Evolutionary conservation across 2,329 filamentous ascomycete genomes (phyloP), one percentile per base, ranked within the genome.

Genomic region (Stachybotrys elegans): DNA sequence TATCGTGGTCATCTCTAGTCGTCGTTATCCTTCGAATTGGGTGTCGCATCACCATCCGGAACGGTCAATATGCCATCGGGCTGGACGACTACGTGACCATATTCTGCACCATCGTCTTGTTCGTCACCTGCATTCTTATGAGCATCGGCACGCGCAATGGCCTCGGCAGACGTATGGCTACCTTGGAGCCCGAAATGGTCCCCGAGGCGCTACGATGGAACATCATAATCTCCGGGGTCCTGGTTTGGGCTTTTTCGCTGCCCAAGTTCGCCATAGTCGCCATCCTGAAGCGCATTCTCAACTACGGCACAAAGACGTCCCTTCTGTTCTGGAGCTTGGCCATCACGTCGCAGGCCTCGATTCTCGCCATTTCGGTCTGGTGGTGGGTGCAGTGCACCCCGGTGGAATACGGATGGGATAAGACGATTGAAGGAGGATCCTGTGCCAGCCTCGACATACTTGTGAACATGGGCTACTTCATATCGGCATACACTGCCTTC

Each of bases 261-360:
- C 55, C 55, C 8, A 58, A 58, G 6, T 58, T 58, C 37, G 55
- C 55, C 40, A 52, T 58, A 21, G 50, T 58, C 23, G 54, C 55
- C 9, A 56, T 52, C 25, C 48, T 58, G 21, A 58, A 58, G 22
- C 49, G 55, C 5, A 58, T 57, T 17, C 52, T 58, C 40, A 49
- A 54, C 35, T 57, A 58, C 44, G 55, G 55, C 13, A 19, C 40
- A 17, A 53, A 54, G 21, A 58, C 55, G 6, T 49, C 50, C 0
- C 47, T 56, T 16, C 31, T 54, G 4, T 58, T 58, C 35, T 56
- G 53, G 53, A 37, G 39, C 7, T 47, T 58, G 5, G 55, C 53
- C 2, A 14, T 57, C 1, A 49, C 47, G 6, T 56, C 52, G 2
- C 55, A 57, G 21, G 51, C 49, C 11, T 54, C 49, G 11, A 53